Percentiles rank a stretch among this genome's conserved stretches.
phyloP scores from a whole-genome alignment of 139 green algal species.

The Coelastrella sp. region DNA sequence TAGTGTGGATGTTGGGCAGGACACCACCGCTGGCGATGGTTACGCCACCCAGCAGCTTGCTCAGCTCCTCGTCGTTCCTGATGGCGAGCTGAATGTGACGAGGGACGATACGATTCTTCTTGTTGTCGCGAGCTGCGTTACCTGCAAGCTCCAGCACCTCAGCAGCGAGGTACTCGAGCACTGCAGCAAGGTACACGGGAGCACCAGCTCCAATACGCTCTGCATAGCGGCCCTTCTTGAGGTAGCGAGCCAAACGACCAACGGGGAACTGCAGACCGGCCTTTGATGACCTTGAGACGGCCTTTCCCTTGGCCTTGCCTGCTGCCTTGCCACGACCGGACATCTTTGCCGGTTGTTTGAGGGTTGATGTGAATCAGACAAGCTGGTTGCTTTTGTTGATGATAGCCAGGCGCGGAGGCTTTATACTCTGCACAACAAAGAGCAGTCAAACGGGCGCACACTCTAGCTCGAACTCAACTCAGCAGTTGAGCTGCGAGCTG shows the following conservation, averaged over 20 bases:
- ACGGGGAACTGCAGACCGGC: slow-evolving; percentile 92
- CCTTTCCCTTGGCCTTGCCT: slow-evolving; percentile 62
- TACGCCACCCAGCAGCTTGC: slow-evolving; percentile 84
- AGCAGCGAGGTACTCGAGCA: slow-evolving; percentile 75
- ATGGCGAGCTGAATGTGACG: slow-evolving; percentile 93
- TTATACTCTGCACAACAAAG: slow-evolving; percentile 70
- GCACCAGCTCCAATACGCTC: slow-evolving; percentile 75
- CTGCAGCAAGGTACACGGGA: slow-evolving; percentile 75
- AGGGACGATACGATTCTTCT: slow-evolving; percentile 91
- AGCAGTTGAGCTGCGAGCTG: not conserved
- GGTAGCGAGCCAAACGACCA: slow-evolving; percentile 85
- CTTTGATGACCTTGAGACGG: slow-evolving; percentile 84
- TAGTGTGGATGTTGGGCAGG: slow-evolving; percentile 55
- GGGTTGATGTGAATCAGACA: slow-evolving; percentile 92
- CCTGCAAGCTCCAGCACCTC: slow-evolving; percentile 89
- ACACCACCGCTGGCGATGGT: slow-evolving; percentile 94
- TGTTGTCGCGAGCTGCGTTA: slow-evolving; percentile 93
- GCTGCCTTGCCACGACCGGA: slow-evolving; percentile 48
- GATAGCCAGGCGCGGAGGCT: slow-evolving; percentile 78
- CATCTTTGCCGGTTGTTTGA: slow-evolving; percentile 59
- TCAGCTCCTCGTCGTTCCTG: slow-evolving; percentile 91
- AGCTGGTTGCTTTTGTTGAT: slow-evolving; percentile 75
- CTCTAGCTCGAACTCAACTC: not conserved
- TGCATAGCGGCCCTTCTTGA: slow-evolving; percentile 86
- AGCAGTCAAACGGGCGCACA: not conserved